These are phyloP conservation scores for Suillus weaverae DNA, from an alignment of 768 basidiomycete species.

Conservation along the genomic window DNA sequence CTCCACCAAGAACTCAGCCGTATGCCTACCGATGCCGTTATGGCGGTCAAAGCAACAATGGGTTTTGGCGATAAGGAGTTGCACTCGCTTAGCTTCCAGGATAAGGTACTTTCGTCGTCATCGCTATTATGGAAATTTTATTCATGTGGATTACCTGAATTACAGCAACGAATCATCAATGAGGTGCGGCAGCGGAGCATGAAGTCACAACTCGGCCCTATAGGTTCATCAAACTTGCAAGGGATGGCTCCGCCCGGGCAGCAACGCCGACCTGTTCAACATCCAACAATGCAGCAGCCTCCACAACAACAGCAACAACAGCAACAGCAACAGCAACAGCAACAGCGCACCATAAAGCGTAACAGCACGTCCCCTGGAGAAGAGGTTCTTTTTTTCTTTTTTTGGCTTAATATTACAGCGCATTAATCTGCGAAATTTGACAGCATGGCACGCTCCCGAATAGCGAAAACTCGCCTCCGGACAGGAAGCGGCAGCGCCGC, in stretches of 20 bases:
- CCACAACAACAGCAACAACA: constrained; percentile 21
- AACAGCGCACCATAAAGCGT: constrained; percentile 42
- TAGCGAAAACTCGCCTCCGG: constrained; percentile 57
- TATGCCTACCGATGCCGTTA: constrained; percentile 38
- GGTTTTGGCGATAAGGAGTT: constrained; percentile 49
- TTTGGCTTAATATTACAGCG: constrained; percentile 5
- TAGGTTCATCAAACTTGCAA: constrained; percentile 28
- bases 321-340: constrained; percentile 18
- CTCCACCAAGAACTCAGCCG: constrained; percentile 44
- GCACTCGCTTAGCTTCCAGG: constrained; percentile 41
- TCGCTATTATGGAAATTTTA: not conserved
- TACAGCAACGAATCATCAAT: not conserved
- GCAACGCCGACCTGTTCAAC: constrained; percentile 27
- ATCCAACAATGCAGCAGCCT: constrained; percentile 35
- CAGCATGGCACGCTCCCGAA: constrained; percentile 50
- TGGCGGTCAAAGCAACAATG: constrained; percentile 41
- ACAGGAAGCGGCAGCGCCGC: constrained; percentile 51
- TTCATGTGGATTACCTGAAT: constrained; percentile 17
- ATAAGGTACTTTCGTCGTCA: constrained; percentile 52
- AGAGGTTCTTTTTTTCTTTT: constrained; percentile 43
- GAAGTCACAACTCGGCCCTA: constrained; percentile 25
- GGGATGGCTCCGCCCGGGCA: constrained; percentile 44
- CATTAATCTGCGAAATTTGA: not conserved
- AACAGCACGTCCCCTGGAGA: constrained; percentile 64
- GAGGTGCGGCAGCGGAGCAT: constrained; percentile 22